Percentiles rank a stretch among this genome's conserved stretches.
Conservation (phyloP, 2,329 filamentous ascomycete genomes). For the Fusarium brevicatenulatum region DNA sequence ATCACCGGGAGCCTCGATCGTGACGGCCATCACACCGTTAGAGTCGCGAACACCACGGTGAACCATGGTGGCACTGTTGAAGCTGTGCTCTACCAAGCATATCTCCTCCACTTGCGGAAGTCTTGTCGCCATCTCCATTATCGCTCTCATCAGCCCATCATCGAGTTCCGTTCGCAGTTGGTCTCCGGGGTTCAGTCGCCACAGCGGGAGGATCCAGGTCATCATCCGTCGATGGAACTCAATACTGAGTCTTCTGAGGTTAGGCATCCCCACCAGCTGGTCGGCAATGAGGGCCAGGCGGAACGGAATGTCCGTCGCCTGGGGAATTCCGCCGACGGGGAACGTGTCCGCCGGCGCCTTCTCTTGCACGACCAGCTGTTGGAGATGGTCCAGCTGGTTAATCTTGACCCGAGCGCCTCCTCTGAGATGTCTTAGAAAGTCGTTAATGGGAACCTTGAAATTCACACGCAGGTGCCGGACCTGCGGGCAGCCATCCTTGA, state of each 20-base stretch:
- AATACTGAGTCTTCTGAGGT: accelerated
- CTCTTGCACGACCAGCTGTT: neutral
- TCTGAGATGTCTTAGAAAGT: neutral
- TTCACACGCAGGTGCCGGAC: accelerated
- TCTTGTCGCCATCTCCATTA: neutral
- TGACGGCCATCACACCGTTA: neutral
- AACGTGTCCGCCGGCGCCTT: neutral
- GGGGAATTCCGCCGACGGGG: neutral
- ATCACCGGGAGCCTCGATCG: neutral
- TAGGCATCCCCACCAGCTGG: accelerated
- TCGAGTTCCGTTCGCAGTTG: accelerated
- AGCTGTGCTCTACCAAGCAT: neutral
- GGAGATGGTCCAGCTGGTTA: accelerated
- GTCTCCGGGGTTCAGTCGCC: neutral
- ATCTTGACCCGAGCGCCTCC: neutral
- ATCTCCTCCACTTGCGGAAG: neutral
- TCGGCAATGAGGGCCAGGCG: accelerated
- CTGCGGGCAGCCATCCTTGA: neutral
- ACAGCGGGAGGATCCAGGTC: accelerated
- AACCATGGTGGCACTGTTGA: neutral
- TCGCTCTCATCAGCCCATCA: neutral
- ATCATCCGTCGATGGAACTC: accelerated
- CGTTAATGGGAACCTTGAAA: accelerated
- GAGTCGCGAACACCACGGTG: neutral
- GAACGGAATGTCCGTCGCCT: neutral